These are phyloP conservation scores for Zalerion maritima DNA, from an alignment of 495 filamentous ascomycete species.

Conservation along the genomic window DNA sequence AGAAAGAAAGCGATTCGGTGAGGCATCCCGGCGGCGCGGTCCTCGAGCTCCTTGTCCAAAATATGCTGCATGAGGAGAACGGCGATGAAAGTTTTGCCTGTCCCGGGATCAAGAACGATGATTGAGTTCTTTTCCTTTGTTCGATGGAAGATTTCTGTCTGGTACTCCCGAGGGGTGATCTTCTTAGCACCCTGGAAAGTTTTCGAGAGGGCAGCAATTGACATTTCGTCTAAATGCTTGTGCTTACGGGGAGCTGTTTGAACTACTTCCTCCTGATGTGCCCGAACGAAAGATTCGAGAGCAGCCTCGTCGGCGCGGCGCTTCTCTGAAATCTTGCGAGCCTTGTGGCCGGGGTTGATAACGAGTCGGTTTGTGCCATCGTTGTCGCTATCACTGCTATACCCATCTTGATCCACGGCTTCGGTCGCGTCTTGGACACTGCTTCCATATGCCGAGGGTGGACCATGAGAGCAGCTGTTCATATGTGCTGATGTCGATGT, in stretches of 20 bases:
- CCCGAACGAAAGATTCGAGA: conserved; percentile 32
- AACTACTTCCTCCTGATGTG: conserved; percentile 13
- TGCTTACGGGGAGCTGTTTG: conserved; percentile 4
- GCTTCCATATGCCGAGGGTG: conserved; percentile 1
- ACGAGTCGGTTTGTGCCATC: conserved; percentile 11
- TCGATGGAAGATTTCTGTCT: conserved; percentile 79
- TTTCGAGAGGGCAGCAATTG: conserved; percentile 11
- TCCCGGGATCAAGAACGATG: conserved; percentile 89
- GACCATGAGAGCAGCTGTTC: neutral
- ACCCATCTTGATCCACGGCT: too few species aligned
- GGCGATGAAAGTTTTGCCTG: conserved; percentile 94
- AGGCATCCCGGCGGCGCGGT: conserved; percentile 42
- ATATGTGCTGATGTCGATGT: too few species aligned
- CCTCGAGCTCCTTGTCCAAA: conserved; percentile 62
- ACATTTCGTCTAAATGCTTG: conserved; percentile 11
- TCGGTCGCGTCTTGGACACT: conserved; percentile 1
- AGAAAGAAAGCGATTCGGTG: conserved; percentile 73
- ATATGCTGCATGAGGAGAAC: conserved; percentile 70
- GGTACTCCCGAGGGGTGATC: conserved; percentile 76
- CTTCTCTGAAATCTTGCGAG: conserved; percentile 29
- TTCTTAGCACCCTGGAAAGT: conserved; percentile 17
- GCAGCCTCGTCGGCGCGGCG: conserved; percentile 34
- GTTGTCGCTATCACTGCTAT: conserved; percentile 11
- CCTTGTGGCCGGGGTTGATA: conserved; percentile 10
- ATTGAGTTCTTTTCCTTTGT: conserved; percentile 83